A percentile compares a stretch with the other conserved stretches of the same genome.
Conservation (phyloP, 2,329 filamentous ascomycete species). For the Neopestalotiopsis clavispora region DNA sequence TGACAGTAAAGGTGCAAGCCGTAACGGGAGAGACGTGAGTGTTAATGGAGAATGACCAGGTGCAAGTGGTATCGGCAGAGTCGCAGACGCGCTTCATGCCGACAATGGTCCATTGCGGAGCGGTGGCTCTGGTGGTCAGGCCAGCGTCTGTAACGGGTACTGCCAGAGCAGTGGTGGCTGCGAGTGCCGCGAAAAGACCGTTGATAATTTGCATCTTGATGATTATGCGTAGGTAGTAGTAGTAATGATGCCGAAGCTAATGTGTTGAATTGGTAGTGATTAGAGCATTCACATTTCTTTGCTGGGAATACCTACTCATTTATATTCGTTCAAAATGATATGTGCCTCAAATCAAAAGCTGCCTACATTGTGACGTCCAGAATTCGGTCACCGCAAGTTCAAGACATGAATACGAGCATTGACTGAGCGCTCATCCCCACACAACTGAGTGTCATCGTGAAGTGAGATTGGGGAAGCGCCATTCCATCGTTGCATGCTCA, state of each 20-base stretch:
- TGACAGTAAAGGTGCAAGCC: constrained; percentile 45
- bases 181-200: constrained; percentile 9
- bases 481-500: background rate
- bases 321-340: background rate
- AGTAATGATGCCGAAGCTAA: background rate
- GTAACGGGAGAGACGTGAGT: constrained; percentile 35
- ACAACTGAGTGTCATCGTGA: background rate
- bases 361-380: too few species aligned
- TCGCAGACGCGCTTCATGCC: constrained; percentile 44
- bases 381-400: too few species aligned
- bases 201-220: constrained; percentile 18
- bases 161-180: constrained; percentile 14
- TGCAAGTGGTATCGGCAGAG: constrained; percentile 40
- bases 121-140: background rate
- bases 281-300: background rate
- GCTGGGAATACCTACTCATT: background rate
- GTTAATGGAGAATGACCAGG: constrained; percentile 47
- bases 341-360: too few species aligned
- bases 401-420: too few species aligned
- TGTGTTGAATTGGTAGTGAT: background rate
- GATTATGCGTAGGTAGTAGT: background rate
- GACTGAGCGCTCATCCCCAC: background rate
- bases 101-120: constrained; percentile 45
- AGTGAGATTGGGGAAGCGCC: background rate
- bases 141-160: background rate